phyloP scores from a whole-genome alignment of 805 yeast genomes.

The Kregervanrija delftensis region DNA sequence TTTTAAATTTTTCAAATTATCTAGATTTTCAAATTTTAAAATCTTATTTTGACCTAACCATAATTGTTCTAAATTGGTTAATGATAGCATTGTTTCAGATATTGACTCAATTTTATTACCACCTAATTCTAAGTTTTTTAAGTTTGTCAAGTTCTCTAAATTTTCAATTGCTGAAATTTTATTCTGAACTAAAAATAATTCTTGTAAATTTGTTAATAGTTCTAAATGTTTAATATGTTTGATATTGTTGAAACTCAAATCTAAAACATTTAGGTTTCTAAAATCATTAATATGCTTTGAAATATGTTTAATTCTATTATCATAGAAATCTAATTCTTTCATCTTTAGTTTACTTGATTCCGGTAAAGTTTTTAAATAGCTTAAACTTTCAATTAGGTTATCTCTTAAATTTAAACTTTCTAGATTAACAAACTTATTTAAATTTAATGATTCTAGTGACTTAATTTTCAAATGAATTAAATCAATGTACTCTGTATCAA shows the following conservation, averaged over 20 bases:
- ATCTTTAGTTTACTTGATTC: slow-evolving; percentile 39
- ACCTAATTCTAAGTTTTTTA: slow-evolving; percentile 79
- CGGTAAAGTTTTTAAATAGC: slow-evolving; percentile 53
- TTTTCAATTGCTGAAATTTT: slow-evolving; percentile 68
- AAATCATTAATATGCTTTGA: slow-evolving; percentile 62
- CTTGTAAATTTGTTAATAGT: slow-evolving; percentile 51
- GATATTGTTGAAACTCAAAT: slow-evolving; percentile 85
- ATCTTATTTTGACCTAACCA: slow-evolving; percentile 93
- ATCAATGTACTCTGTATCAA: slow-evolving; percentile 56
- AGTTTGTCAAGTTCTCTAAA: slow-evolving; percentile 45
- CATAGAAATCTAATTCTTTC: slow-evolving; percentile 83
- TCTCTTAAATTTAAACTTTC: slow-evolving; percentile 71
- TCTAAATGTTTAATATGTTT: slow-evolving; percentile 77
- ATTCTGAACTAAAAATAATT: slow-evolving; percentile 84
- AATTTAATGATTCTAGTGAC: slow-evolving; percentile 53
- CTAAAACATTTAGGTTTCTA: slow-evolving; percentile 51
- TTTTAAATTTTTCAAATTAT: slow-evolving; percentile 51
- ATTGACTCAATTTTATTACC: slow-evolving; percentile 69
- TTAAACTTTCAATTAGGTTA: slow-evolving; percentile 69
- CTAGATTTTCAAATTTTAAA: slow-evolving; percentile 53
- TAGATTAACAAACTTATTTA: slow-evolving; percentile 50
- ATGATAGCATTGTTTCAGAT: slow-evolving; percentile 45
- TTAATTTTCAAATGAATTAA: slow-evolving; percentile 64
- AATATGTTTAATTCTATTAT: slow-evolving; percentile 84
- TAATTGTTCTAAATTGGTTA: slow-evolving; percentile 59